Percentiles rank a stretch among this genome's conserved stretches.
Evolutionary conservation across 2,329 filamentous ascomycete genomes (phyloP).

Genomic region (Botryotinia convoluta): DNA sequence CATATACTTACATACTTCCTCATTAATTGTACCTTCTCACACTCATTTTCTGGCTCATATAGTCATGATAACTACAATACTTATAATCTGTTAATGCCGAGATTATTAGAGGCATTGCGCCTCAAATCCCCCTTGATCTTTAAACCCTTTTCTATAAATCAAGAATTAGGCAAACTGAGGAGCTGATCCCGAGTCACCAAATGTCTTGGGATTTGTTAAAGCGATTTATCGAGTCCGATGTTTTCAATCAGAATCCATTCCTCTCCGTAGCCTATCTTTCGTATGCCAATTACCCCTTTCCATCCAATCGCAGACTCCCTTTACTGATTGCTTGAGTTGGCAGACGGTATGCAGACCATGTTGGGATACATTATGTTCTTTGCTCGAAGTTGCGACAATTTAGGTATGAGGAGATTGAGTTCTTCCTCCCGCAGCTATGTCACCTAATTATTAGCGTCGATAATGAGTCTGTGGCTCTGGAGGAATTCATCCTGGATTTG

Average conservation of each 20-base stretch:
- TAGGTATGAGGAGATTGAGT: constrained; percentile 87
- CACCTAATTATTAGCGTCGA: constrained; percentile 84
- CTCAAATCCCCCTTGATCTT: constrained; percentile 28
- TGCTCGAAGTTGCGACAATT: constrained; percentile 88
- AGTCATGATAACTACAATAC: constrained; percentile 29
- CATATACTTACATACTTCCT: background rate
- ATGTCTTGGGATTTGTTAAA: constrained; percentile 86
- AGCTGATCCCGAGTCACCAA: constrained; percentile 24
- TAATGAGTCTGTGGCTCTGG: constrained; percentile 88
- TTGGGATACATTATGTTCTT: constrained; percentile 85
- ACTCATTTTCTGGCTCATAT: constrained; percentile 24
- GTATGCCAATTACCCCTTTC: constrained; percentile 46
- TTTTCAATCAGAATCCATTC: constrained; percentile 89
- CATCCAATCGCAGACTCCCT: constrained; percentile 11
- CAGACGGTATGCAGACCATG: constrained; percentile 84
- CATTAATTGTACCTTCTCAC: background rate
- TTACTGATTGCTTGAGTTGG: constrained; percentile 13
- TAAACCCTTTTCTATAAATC: constrained; percentile 23
- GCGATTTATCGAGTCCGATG: constrained; percentile 89
- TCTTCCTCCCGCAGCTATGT: constrained; percentile 85
- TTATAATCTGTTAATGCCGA: constrained; percentile 36
- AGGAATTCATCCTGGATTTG: constrained; percentile 81
- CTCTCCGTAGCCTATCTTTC: constrained; percentile 85
- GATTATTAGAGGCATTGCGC: constrained; percentile 38
- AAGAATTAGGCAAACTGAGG: constrained; percentile 16